Base-by-base conservation (phyloP, 2,329 filamentous ascomycete species). In the Orbilia javanica region DNA sequence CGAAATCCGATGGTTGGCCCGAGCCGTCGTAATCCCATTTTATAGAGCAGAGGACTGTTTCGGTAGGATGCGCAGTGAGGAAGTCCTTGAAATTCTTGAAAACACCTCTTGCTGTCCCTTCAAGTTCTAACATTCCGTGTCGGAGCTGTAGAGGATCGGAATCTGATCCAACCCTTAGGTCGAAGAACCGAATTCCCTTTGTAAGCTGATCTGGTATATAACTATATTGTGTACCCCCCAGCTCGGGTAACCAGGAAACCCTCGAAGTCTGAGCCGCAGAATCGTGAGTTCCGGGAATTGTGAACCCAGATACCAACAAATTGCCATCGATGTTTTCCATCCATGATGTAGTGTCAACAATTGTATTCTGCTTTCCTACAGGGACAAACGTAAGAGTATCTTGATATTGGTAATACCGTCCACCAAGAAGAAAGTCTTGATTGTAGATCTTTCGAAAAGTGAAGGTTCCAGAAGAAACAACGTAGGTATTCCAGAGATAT, bases 181-280 rank as follows among this genome's bases (percentile, higher is more conserved):
- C 66, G 39, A 70, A 70, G 42, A 70, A 70, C 15, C 66, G 39
- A 11, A 70, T 70, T 8, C 66, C 66, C 20, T 70, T 70, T 10
- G 48, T 20, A 0, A 70, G 42, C 39, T 70, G 66, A 10, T 60
- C 66, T 1, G 53, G 66, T 13, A 70, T 52, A 7, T 27, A 57
- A 31, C 66, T 70, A 18, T 15, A 36, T 8, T 70, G 66, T 15
- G 66, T 70, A 36, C 29, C 66, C 1, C 66, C 53, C 18, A 70
- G n/a, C 25, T 70, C 52, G 4, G 66, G 66, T 4, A 46, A 18
- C 53, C 34, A 70, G 5, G 66, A 60, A n/a, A 70, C 53, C n/a
- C 52, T 31, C 13, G 44, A 42, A 6, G 18, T 42, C 27, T 70
- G 66, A 31, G 66, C 52, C 0, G 66, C 66, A 3, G 25, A 34